Percentiles rank a stretch among this genome's conserved stretches.
Evolutionary conservation across 495 filamentous ascomycete genomes (phyloP).

Genomic region (Talaromyces thailandensis): DNA sequence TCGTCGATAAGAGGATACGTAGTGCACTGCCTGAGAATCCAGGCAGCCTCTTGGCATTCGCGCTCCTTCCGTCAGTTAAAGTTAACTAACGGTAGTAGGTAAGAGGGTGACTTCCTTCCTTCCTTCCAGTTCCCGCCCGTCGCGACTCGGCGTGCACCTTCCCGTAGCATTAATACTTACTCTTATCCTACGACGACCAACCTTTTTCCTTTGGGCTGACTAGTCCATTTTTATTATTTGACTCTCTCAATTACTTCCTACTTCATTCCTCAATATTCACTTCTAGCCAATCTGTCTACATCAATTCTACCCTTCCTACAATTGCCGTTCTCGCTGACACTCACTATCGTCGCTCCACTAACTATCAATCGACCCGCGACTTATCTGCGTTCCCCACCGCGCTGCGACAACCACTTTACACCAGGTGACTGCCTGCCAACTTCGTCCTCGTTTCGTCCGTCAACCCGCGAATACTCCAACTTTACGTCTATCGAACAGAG

Average conservation of each 20-base stretch:
- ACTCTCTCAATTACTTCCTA: background rate
- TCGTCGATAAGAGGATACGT: background rate
- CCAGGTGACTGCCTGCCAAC: background rate
- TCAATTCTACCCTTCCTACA: background rate
- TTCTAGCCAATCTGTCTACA: background rate
- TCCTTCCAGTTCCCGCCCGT: background rate
- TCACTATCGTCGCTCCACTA: constrained; percentile 1
- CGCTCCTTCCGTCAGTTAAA: too few relatives aligned
- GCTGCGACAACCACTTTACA: constrained; percentile 1
- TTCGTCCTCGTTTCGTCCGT: background rate
- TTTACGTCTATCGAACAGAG: background rate
- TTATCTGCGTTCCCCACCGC: constrained; percentile 2
- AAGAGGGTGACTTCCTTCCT: too few relatives aligned
- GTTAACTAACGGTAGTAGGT: too few relatives aligned
- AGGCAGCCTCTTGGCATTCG: too few relatives aligned
- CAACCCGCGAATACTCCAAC: background rate
- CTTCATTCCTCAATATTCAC: background rate
- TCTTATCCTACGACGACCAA: background rate
- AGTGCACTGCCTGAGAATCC: too few relatives aligned
- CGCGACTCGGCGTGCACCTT: constrained; percentile 1
- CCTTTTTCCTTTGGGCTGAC: background rate
- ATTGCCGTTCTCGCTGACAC: background rate
- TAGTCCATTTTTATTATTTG: background rate
- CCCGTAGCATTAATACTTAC: background rate
- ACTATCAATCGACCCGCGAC: constrained; percentile 2